Conservation (phyloP, 129 eudicot genomes). For the Artemisia tridentata region DNA sequence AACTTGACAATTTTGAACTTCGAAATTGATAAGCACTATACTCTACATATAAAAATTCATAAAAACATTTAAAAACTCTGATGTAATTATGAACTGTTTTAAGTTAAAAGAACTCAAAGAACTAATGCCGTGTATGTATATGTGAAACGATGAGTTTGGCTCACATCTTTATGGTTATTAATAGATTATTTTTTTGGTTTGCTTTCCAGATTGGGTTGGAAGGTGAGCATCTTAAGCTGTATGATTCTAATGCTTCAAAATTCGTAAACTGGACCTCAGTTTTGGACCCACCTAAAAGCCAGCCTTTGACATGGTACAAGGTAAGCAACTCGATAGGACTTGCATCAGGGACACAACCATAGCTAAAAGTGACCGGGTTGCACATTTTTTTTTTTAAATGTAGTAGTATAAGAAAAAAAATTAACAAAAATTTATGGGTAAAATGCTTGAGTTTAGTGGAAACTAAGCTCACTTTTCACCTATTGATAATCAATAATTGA, state of each 20-base stretch:
- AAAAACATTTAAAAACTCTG: background rate
- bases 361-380: too few relatives aligned
- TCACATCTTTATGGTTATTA: too few relatives aligned
- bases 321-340: conserved; percentile 37
- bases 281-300: conserved; percentile 65
- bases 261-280: conserved; percentile 58
- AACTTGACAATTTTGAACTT: background rate
- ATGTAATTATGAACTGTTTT: background rate
- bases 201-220: conserved; percentile 66
- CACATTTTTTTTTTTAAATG: too few relatives aligned
- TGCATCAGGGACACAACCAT: too few relatives aligned
- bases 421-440: too few relatives aligned
- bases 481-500: too few relatives aligned
- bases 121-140: background rate
- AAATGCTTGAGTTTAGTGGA: background rate
- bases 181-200: background rate
- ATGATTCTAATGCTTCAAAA: conserved; percentile 43
- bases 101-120: background rate
- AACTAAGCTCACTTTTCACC: too few relatives aligned
- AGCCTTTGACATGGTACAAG: conserved; percentile 99
- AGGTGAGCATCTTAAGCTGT: conserved; percentile 73
- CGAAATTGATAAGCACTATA: background rate
- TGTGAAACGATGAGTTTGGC: background rate
- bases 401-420: too few relatives aligned
- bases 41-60: background rate